Base-by-base conservation (phyloP, 306 rosid genomes). In the Parietaria judaica region DNA sequence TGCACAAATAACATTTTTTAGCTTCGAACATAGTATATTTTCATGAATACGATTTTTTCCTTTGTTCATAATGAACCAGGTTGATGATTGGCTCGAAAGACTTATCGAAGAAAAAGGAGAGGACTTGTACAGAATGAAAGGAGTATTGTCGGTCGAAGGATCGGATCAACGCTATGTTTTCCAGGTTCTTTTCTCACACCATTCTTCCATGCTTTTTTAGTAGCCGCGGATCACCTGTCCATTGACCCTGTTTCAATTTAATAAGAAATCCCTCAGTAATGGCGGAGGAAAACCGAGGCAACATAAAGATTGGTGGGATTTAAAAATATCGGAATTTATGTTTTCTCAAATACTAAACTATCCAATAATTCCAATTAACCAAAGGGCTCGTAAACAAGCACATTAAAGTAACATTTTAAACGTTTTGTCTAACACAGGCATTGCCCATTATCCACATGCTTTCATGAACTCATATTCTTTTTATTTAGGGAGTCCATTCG, bases 51-150 rank as follows among this genome's bases (percentile, higher is more conserved):
- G 31, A 12, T 17, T 39, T 11, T n/a, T 64, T 39, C 1, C 11
- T 17, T 52, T 11, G n/a, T 36, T 63, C 36, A 66, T 52, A 54
- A 66, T 15, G 65, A 48, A 53, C 14, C 69, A 90, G 96, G 73
- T 84, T 38, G 96, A 90, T 11, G 97, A 90, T 76, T 90, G 97
- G 97, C 84, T 90, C 12, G 95, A 90, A 69, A 80, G 97, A 69
- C 45, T 90, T 76, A 69, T 84, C 39, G 97, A 81, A 70, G 96
- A 87, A 68, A 90, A 90, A 72, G 97, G 95, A 63, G 97, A 90
- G 51, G 96, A 90, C 72, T 81, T 90, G 70, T 90, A 90, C 72
- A 87, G 96, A 76, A 85, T 90, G 96, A 90, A 90, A 66, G 97
- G 97, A 16, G 75, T 87, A 59, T 78, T 90, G 64, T 79, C 85